Percentiles rank a stretch among this genome's conserved stretches.
These are phyloP conservation scores for Ustilago tritici DNA, from an alignment of 1,284 basidiomycete species.

Conservation along the genomic window DNA sequence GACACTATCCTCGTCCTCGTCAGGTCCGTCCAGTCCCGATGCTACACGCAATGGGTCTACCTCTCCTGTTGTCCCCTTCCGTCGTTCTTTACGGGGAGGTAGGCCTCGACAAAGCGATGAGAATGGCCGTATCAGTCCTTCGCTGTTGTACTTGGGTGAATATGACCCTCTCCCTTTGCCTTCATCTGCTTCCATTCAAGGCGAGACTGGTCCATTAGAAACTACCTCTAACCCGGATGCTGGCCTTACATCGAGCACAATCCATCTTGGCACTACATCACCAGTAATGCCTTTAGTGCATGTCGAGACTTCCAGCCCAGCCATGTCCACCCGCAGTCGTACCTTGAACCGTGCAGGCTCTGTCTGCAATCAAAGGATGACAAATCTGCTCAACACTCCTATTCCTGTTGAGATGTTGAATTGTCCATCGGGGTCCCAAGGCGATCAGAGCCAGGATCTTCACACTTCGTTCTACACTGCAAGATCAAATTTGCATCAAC, in stretches of 20 bases:
- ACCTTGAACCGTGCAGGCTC: slow-evolving; percentile 35
- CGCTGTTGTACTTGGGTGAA: slow-evolving; percentile 43
- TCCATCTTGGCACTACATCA: slow-evolving; percentile 24
- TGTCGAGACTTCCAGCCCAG: slow-evolving; percentile 33
- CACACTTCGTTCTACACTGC: slow-evolving; percentile 14
- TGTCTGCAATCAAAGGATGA: slow-evolving; percentile 29
- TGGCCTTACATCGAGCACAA: slow-evolving; percentile 30
- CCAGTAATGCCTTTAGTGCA: slow-evolving; percentile 26
- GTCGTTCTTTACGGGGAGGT: slow-evolving; percentile 28
- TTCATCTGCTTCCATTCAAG: slow-evolving; percentile 21
- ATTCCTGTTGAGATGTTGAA: slow-evolving; percentile 8
- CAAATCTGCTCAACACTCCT: slow-evolving; percentile 42
- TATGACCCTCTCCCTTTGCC: slow-evolving; percentile 29
- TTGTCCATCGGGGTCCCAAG: background rate
- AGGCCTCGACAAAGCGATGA: slow-evolving; percentile 44
- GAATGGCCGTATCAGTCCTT: slow-evolving; percentile 38
- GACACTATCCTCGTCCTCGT: slow-evolving; percentile 31
- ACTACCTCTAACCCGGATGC: slow-evolving; percentile 14
- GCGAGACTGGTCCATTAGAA: slow-evolving; percentile 19
- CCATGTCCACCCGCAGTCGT: slow-evolving; percentile 51
- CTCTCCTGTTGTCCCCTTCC: slow-evolving; percentile 36
- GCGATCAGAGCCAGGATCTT: background rate
- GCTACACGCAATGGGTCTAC: slow-evolving; percentile 38
- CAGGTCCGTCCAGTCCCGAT: slow-evolving; percentile 34
- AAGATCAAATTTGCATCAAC: slow-evolving; percentile 3